Base-by-base conservation (phyloP, 345 rosid species). In the Brassica cretica region DNA sequence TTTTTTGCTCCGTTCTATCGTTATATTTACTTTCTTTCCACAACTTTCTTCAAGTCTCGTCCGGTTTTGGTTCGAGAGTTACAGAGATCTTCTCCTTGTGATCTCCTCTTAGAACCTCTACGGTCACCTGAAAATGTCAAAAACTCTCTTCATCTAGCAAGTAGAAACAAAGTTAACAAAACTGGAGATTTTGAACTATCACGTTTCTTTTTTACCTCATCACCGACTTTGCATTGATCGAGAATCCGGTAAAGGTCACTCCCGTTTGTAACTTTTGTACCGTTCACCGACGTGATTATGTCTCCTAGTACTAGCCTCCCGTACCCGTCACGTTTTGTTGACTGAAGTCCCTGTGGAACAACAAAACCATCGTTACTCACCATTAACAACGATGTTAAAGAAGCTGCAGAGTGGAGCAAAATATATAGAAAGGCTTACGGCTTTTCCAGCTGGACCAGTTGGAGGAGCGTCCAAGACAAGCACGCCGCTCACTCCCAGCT, bases 381-480 rank as follows among this genome's bases (percentile, higher is more conserved):
- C 16, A 30, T 59, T 19, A 53, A 16, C 15, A 24, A 9, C 8
- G 63, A 35, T 33, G 64, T 46, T n/a, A 1, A 39, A 29, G 18
- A 51, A 30, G 4, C 33, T 1, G 1, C 30, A 4, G 8, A 18
- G 67, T 25, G 14, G 9, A 7, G 67, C 53, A 1, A 35, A 24
- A 11, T 66, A 46, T 30, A n/a, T 9, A 29, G 30, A 80, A 70
- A 12, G 51, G 65, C 87, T 77, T 91, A 94, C 97, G 66, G 98
- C 98, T 86, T 92, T 94, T 15, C 98, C 97, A 5, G 98, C 97
- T 37, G 98, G 98, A 70, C 98, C 98, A 86, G 79, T 86, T 24
- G 82, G 73, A 9, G 98, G 98, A 80, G 98, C 98, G 67, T 94
- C 98, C 71, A 94, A 87, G 68, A 94, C 92, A 12, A 94, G 98